Percentiles rank a stretch among this genome's conserved stretches.
phyloP scores from a whole-genome alignment of 2,329 filamentous ascomycete genomes.

The Fusarium torreyae region DNA sequence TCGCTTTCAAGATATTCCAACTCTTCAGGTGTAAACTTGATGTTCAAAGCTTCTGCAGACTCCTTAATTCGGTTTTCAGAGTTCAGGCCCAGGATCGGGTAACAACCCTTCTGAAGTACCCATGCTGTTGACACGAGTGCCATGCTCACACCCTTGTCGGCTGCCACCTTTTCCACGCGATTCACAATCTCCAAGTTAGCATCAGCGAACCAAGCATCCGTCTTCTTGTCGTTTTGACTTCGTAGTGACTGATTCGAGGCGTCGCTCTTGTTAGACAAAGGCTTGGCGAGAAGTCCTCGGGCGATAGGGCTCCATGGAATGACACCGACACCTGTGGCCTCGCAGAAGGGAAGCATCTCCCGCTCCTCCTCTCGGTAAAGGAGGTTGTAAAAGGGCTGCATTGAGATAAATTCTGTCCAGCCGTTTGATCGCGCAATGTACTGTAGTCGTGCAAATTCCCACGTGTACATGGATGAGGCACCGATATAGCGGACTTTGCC shows the following conservation, averaged over 20 bases:
- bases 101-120: slow-evolving; percentile 68
- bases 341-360: slow-evolving; percentile 58
- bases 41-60: slow-evolving; percentile 63
- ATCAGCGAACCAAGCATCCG: slow-evolving; percentile 47
- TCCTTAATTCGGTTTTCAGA: slow-evolving; percentile 74
- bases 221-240: slow-evolving; percentile 44
- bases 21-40: slow-evolving; percentile 70
- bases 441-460: slow-evolving; percentile 67
- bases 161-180: slow-evolving; percentile 67
- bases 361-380: slow-evolving; percentile 72
- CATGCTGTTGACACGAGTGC: slow-evolving; percentile 77
- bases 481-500: slow-evolving; percentile 71
- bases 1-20: slow-evolving; percentile 73
- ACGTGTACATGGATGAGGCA: slow-evolving; percentile 64
- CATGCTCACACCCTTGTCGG: slow-evolving; percentile 72
- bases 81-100: slow-evolving; percentile 74
- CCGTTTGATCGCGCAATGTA: slow-evolving; percentile 67
- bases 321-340: slow-evolving; percentile 53
- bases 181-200: slow-evolving; percentile 52
- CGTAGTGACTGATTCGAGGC: slow-evolving; percentile 24
- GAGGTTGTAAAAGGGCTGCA: slow-evolving; percentile 73
- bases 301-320: slow-evolving; percentile 57
- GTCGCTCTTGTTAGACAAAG: slow-evolving; percentile 38
- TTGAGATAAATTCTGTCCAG: slow-evolving; percentile 72
- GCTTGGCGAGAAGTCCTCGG: slow-evolving; percentile 52